Evolutionary conservation across 192 early-diverging fungal genomes (phyloP).

Genomic region (Podila horticola): DNA sequence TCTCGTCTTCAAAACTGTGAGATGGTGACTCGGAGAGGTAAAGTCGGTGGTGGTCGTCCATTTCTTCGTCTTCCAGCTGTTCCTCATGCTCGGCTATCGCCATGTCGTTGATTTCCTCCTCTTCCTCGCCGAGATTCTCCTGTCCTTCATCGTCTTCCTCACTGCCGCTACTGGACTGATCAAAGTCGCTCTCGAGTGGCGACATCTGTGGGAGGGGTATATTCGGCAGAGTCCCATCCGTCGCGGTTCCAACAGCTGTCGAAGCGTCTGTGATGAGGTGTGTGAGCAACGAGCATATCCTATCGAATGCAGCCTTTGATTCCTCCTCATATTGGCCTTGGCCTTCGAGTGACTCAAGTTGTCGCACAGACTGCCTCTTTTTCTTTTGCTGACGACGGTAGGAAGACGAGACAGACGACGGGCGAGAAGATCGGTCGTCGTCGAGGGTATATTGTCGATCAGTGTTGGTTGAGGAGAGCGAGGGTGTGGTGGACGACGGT

Average conservation of each 20-base stretch:
- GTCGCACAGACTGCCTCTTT: constrained; percentile 26
- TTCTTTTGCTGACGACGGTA: constrained; percentile 20
- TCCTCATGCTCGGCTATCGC: too few relatives aligned
- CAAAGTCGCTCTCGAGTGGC: constrained; percentile 31
- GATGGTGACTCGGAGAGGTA: not conserved
- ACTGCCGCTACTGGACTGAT: constrained; percentile 12
- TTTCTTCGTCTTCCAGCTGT: not conserved
- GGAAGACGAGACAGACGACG: constrained; percentile 27
- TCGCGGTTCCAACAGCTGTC: constrained; percentile 44
- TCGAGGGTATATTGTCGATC: constrained; percentile 49
- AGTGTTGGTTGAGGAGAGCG: constrained; percentile 9
- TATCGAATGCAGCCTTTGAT: constrained; percentile 32
- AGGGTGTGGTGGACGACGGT: constrained; percentile 22
- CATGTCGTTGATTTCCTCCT: not conserved
- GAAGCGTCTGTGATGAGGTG: constrained; percentile 51
- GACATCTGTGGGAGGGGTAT: constrained; percentile 33
- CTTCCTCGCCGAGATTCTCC: not conserved
- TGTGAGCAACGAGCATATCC: constrained; percentile 40
- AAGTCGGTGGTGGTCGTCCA: not conserved
- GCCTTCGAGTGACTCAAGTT: constrained; percentile 23
- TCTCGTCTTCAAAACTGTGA: constrained; percentile 1
- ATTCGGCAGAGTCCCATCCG: constrained; percentile 35
- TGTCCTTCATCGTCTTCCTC: constrained; percentile 3
- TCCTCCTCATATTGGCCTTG: constrained; percentile 15
- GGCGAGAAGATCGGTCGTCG: constrained; percentile 22